phyloP scores from a whole-genome alignment of 495 filamentous ascomycete genomes.

The Evernia prunastri region DNA sequence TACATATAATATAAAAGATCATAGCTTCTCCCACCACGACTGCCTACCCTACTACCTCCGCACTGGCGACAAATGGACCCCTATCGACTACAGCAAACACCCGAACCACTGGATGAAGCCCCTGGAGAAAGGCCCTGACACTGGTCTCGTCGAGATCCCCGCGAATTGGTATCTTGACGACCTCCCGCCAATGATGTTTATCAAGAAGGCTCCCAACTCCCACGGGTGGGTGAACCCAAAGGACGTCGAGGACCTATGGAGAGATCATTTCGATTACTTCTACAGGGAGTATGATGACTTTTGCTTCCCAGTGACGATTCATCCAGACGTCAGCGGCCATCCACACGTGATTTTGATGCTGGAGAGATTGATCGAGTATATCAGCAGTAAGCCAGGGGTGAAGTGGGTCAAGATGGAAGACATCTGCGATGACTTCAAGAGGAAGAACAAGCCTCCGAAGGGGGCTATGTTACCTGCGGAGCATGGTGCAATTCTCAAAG shows the following conservation, averaged over 20 bases:
- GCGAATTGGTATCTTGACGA: conserved; percentile 66
- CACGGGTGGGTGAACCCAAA: conserved; percentile 57
- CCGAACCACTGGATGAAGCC: conserved; percentile 64
- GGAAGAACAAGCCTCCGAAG: conserved; percentile 56
- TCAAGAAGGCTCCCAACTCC: conserved; percentile 52
- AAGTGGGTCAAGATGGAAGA: conserved; percentile 70
- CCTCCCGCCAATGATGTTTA: conserved; percentile 56
- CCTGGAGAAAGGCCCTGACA: conserved; percentile 45
- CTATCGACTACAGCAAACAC: conserved; percentile 54
- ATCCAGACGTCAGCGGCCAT: conserved; percentile 61
- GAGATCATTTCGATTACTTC: conserved; percentile 65
- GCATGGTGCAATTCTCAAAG: conserved; percentile 49
- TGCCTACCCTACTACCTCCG: conserved; percentile 60
- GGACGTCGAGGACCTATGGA: conserved; percentile 53
- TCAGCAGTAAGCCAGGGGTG: conserved; percentile 66
- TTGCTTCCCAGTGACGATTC: conserved; percentile 63
- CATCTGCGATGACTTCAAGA: conserved; percentile 64
- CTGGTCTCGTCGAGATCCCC: conserved; percentile 58
- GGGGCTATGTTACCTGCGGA: conserved; percentile 64
- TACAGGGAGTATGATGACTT: conserved; percentile 66
- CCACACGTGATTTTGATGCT: conserved; percentile 63
- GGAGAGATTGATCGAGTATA: conserved; percentile 57
- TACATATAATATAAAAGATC: conserved; percentile 28
- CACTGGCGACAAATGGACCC: conserved; percentile 55
- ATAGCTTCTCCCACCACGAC: conserved; percentile 61